phyloP scores from a whole-genome alignment of 192 early-diverging fungal genomes.

The Entophlyctis luteolus region DNA sequence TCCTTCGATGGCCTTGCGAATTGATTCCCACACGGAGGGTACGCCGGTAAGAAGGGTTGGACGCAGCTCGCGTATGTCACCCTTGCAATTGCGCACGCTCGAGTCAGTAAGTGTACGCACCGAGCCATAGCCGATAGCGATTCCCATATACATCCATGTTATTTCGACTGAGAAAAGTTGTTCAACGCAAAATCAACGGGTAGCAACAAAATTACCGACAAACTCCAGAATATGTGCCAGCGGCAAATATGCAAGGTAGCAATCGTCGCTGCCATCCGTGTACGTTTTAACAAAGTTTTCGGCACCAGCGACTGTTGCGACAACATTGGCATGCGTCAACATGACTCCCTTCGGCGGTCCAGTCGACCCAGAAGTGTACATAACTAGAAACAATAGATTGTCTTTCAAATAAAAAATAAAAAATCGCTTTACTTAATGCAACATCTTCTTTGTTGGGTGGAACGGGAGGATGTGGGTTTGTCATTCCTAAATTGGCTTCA shows the following conservation, averaged over 20 bases:
- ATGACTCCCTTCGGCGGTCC: conserved; percentile 88
- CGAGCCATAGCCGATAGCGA: conserved; percentile 64
- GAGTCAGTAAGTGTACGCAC: conserved; percentile 64
- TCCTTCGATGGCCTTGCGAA: conserved; percentile 76
- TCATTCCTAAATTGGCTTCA: too few species aligned
- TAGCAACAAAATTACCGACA: conserved; percentile 71
- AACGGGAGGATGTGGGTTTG: conserved; percentile 54
- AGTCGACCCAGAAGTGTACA: conserved; percentile 81
- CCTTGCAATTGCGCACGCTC: conserved; percentile 58
- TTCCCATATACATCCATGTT: conserved; percentile 46
- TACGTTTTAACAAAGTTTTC: conserved; percentile 49
- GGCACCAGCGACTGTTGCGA: conserved; percentile 67
- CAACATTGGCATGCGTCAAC: conserved; percentile 76
- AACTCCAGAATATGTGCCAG: conserved; percentile 90
- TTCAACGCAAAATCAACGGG: too few species aligned
- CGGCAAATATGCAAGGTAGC: conserved; percentile 68
- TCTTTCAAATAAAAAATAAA: too few species aligned
- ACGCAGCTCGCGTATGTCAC: conserved; percentile 63
- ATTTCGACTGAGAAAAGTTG: too few species aligned
- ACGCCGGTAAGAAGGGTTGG: conserved; percentile 72
- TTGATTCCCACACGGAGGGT: conserved; percentile 72
- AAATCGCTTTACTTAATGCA: too few species aligned
- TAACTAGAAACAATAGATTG: conserved; percentile 53
- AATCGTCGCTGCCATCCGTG: conserved; percentile 14
- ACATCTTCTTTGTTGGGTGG: conserved; percentile 66